These are phyloP conservation scores for Exophiala bonariae DNA, from an alignment of 2,329 filamentous ascomycete genomes.

Conservation along the genomic window DNA sequence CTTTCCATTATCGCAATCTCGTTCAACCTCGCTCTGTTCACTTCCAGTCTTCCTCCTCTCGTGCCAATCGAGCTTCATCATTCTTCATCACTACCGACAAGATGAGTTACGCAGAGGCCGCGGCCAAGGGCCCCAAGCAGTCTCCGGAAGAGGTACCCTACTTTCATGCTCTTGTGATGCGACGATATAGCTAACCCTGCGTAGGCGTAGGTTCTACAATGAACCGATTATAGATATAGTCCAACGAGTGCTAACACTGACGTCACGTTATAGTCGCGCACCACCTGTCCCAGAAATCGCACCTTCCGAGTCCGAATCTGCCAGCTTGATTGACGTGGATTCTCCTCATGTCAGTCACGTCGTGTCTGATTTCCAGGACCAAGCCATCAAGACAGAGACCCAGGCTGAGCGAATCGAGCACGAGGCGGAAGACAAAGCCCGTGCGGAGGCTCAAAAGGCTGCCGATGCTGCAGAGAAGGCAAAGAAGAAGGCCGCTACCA, in stretches of 20 bases:
- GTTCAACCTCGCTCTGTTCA: constrained; percentile 1
- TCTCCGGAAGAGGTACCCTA: constrained; percentile 43
- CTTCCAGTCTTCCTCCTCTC: background rate
- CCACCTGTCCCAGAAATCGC: constrained; percentile 40
- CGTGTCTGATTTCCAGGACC: constrained; percentile 41
- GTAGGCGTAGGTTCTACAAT: constrained; percentile 21
- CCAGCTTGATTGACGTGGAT: constrained; percentile 49
- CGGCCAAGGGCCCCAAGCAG: constrained; percentile 48
- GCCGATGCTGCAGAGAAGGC: constrained; percentile 33
- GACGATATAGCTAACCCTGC: constrained; percentile 1
- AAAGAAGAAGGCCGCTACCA: constrained; percentile 33
- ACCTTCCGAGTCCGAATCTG: constrained; percentile 39
- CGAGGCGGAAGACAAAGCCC: constrained; percentile 36
- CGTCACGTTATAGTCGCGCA: constrained; percentile 38
- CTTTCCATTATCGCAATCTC: background rate
- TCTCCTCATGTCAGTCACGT: constrained; percentile 46
- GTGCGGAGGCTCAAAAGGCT: constrained; percentile 22
- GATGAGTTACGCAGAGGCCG: constrained; percentile 52
- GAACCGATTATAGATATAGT: background rate
- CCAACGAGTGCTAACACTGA: constrained; percentile 8
- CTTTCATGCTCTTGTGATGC: constrained; percentile 4
- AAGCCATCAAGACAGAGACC: constrained; percentile 46
- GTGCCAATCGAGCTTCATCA: background rate
- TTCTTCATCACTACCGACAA: constrained; percentile 12
- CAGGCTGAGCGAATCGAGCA: constrained; percentile 47